phyloP scores from a whole-genome alignment of 1,284 basidiomycete genomes.

The Cutaneotrichosporon cyanovorans region DNA sequence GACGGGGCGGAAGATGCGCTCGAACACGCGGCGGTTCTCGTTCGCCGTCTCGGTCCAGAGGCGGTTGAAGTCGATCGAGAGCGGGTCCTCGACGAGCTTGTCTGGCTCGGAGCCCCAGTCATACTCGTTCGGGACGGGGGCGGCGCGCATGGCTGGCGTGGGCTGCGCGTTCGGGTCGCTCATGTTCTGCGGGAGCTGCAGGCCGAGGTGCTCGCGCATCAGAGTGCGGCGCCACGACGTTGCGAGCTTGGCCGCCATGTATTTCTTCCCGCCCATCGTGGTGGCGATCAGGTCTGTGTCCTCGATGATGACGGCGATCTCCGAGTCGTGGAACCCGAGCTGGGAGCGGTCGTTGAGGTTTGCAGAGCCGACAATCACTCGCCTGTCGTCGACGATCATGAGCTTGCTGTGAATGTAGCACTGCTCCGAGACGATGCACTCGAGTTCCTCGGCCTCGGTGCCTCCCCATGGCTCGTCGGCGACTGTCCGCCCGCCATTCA shows the following conservation, averaged over 20 bases:
- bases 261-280: conserved; percentile 66
- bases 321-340: conserved; percentile 82
- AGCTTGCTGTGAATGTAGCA: conserved; percentile 50
- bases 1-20: conserved; percentile 47
- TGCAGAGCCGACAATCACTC: conserved; percentile 57
- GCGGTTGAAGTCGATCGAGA: conserved; percentile 55
- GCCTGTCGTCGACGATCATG: conserved; percentile 87
- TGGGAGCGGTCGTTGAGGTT: conserved; percentile 58
- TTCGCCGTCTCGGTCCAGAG: conserved; percentile 68
- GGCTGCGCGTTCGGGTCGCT: conserved; percentile 49
- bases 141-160: conserved; percentile 61
- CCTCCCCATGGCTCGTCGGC: conserved; percentile 73
- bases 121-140: conserved; percentile 61
- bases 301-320: conserved; percentile 80
- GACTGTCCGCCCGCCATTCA: conserved; percentile 57
- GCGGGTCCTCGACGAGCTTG: conserved; percentile 66
- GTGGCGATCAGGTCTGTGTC: conserved; percentile 70
- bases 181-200: conserved; percentile 50
- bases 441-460: conserved; percentile 68
- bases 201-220: conserved; percentile 68
- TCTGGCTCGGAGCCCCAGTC: conserved; percentile 59
- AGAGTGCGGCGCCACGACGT: conserved; percentile 37
- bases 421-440: conserved; percentile 67
- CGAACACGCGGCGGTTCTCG: conserved; percentile 67
- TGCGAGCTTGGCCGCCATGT: conserved; percentile 38